These are phyloP conservation scores for Nicotiana undulata DNA, from an alignment of 257 asterid genomes.

Conservation along the genomic window DNA sequence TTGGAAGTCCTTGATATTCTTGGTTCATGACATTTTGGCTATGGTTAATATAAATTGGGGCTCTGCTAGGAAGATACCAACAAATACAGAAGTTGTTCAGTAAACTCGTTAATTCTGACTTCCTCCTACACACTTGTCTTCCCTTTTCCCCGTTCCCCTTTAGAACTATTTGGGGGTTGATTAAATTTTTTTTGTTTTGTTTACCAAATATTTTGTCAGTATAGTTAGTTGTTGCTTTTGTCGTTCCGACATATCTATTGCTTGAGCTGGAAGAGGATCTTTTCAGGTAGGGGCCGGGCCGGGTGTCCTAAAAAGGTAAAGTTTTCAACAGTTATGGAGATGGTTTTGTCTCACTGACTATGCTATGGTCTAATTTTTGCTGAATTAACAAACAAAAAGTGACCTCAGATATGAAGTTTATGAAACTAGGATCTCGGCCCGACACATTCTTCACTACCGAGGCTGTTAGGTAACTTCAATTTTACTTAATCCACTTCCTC, in stretches of 20 bases:
- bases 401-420: constrained; percentile 63
- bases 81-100: neutral
- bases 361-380: constrained; percentile 22
- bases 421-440: constrained; percentile 84
- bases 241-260: constrained; percentile 19
- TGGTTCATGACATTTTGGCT: neutral
- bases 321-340: constrained; percentile 11
- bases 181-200: neutral
- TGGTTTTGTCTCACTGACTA: constrained; percentile 35
- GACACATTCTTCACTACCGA: constrained; percentile 73
- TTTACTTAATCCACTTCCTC: neutral
- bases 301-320: constrained; percentile 19
- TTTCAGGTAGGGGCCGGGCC: constrained; percentile 17
- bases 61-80: neutral
- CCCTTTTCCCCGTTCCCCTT: no score
- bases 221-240: neutral
- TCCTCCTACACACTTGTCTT: no score
- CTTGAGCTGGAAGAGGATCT: constrained; percentile 28
- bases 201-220: no score
- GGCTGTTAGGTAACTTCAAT: constrained; percentile 34
- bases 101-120: neutral
- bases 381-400: constrained; percentile 13
- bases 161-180: neutral
- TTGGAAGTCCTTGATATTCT: no score
- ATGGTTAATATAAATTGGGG: neutral